Base-by-base conservation (phyloP, 2,329 filamentous ascomycete genomes). In the Colletotrichum horii region DNA sequence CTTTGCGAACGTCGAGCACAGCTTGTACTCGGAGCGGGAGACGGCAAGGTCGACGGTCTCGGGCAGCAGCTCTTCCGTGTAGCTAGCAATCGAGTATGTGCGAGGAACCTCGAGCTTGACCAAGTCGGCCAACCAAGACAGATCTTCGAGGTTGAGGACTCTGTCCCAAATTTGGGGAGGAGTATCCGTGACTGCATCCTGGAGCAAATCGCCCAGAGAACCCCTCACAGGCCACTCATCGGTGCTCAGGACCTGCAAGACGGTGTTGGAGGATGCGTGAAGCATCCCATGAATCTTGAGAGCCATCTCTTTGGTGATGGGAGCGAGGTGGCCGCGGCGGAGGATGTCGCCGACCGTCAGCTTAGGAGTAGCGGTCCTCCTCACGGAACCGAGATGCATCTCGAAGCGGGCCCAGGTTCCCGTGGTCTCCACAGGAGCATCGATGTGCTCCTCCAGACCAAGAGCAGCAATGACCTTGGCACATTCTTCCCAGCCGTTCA, bases 401-500 rank as follows among this genome's bases (percentile, higher is more conserved):
- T 86, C 84, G 24, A 90, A 90, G 4, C 88, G 84, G 6, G 83
- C 81, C 89, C 89, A 90, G 4, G 80, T 82, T 1, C 81, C 81
- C 4, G 83, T 82, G 1, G 87, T 81, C 0, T 81, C 77, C 0
- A 89, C 82, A 0, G 82, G 79, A 19, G 83, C 79, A 22, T 88
- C 85, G 2, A 90, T 83, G 62, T 86, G 84, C 3, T 83, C 80
- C n/a, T 88, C 88, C 0, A 90, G 81, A 0, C 89, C 89, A 2
- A 91, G 82, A 1, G 88, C 88, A 1, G 88, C 86, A 3, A 87
- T 88, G 11, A 90, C 87, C 74, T 90, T 90, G 24, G 88, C 88
- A 65, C 87, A 89, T 77, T 91, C 89, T 12, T 86, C 85, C 89
- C 88, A 90, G 70, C 83, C 85, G 71, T 91, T 91, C 22, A 90